These are phyloP conservation scores for Suillus bovinus DNA, from an alignment of 768 basidiomycete species.

Conservation along the genomic window DNA sequence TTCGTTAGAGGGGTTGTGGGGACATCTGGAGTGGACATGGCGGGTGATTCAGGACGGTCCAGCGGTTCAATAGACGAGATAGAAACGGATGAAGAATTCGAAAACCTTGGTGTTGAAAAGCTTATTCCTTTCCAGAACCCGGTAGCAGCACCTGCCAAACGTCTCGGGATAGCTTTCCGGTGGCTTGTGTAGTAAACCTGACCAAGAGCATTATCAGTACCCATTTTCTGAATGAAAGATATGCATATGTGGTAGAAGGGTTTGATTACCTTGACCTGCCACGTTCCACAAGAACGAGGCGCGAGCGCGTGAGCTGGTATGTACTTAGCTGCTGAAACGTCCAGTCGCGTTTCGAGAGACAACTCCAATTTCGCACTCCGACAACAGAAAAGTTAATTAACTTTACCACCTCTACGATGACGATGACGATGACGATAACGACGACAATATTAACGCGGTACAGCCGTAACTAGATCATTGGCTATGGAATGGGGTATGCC, in stretches of 20 bases:
- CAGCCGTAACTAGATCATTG: no score
- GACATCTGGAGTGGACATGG: conserved; percentile 15
- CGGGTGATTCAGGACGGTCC: conserved; percentile 14
- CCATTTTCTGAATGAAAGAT: conserved; percentile 4
- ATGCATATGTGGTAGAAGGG: neutral
- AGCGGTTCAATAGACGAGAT: conserved; percentile 2
- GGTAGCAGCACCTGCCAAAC: conserved; percentile 21
- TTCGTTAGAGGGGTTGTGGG: conserved; percentile 29
- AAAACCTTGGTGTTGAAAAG: conserved; percentile 21
- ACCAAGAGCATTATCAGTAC: conserved; percentile 21
- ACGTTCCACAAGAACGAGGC: conserved; percentile 21
- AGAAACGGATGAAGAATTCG: conserved; percentile 13
- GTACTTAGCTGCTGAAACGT: conserved; percentile 1
- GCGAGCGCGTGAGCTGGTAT: conserved; percentile 17
- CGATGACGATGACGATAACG: neutral
- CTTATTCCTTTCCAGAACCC: conserved; percentile 26
- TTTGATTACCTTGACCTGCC: conserved; percentile 12
- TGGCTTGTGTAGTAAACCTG: conserved; percentile 34
- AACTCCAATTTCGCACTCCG: conserved; percentile 6
- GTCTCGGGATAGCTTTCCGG: conserved; percentile 25
- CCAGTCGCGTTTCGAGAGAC: conserved; percentile 2
- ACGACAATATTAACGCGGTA: neutral
- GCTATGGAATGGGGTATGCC: neutral
- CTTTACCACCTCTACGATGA: neutral
- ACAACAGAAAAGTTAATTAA: neutral